Evolutionary conservation across 495 filamentous ascomycete species (phyloP).

Genomic region (Aspergillus nanangensis): DNA sequence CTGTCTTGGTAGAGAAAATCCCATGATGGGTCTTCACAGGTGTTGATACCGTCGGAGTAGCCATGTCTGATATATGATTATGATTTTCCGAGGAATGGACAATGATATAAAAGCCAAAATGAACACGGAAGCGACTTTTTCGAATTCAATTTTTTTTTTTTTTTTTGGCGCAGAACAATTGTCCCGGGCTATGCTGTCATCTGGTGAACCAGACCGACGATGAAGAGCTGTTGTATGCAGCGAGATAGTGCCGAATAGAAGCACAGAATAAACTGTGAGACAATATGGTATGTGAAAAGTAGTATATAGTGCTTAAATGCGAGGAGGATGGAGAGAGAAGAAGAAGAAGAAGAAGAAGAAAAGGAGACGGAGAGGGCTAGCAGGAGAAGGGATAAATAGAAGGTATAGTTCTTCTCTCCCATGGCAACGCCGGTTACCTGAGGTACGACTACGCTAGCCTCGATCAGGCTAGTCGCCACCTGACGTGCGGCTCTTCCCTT

Average conservation of each 20-base stretch:
- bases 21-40: constrained; percentile 91
- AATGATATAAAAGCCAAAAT: no score
- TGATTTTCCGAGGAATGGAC: constrained; percentile 10
- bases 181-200: constrained; percentile 1
- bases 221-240: constrained; percentile 16
- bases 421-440: constrained; percentile 43
- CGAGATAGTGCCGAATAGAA: constrained; percentile 14
- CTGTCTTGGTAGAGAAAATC: constrained; percentile 87
- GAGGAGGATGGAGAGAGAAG: constrained; percentile 15
- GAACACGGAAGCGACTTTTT: no score
- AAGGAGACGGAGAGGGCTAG: constrained; percentile 8
- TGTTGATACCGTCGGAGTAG: constrained; percentile 81
- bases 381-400: constrained; percentile 37
- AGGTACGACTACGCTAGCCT: constrained; percentile 30
- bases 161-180: no score
- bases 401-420: constrained; percentile 24
- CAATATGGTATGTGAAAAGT: constrained; percentile 27
- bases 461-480: constrained; percentile 19
- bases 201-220: constrained; percentile 14
- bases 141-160: no score
- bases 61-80: constrained; percentile 58
- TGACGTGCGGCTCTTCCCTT: constrained; percentile 27
- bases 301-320: constrained; percentile 18
- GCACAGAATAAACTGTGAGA: constrained; percentile 9
- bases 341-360: constrained; percentile 14